Evolutionary conservation across 2,329 filamentous ascomycete genomes (phyloP).

Genomic region (Epichloe hybrida): DNA sequence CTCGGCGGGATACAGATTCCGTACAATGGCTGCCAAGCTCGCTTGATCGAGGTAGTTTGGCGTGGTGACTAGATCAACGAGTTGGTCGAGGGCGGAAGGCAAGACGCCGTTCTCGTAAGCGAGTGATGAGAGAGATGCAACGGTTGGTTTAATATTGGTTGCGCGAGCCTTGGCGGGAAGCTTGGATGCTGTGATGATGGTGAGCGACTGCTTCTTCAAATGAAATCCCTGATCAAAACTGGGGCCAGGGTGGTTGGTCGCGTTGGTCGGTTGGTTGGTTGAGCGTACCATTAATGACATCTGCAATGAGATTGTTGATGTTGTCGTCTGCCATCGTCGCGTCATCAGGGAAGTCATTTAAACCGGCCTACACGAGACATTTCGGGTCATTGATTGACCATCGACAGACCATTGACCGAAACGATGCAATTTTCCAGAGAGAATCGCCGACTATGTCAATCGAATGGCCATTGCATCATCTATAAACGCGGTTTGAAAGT

Average conservation of each 20-base stretch:
- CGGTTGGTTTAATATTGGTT: constrained; percentile 46
- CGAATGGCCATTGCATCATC: background rate
- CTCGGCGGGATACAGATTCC: constrained; percentile 61
- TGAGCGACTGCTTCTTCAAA: background rate
- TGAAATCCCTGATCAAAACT: background rate
- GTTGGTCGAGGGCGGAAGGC: constrained; percentile 41
- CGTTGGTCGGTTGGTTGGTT: too few species aligned
- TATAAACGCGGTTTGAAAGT: background rate
- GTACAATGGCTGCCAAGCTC: constrained; percentile 53
- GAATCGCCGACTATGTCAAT: background rate
- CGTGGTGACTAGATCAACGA: constrained; percentile 54
- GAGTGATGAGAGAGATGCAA: constrained; percentile 49
- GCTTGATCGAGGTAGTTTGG: constrained; percentile 64
- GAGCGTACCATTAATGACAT: constrained; percentile 21
- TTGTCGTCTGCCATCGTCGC: constrained; percentile 17
- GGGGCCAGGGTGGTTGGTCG: background rate
- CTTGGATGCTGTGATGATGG: constrained; percentile 34
- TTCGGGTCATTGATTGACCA: background rate
- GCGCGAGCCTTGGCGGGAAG: constrained; percentile 52
- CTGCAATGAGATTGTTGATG: constrained; percentile 21
- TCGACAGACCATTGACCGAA: background rate
- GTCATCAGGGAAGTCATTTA: background rate
- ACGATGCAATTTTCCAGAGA: background rate
- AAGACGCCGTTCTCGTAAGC: constrained; percentile 57
- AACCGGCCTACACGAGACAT: background rate